A percentile compares a stretch with the other conserved stretches of the same genome.
Conservation (phyloP, 495 filamentous ascomycete species). For the Parathielavia appendiculata region DNA sequence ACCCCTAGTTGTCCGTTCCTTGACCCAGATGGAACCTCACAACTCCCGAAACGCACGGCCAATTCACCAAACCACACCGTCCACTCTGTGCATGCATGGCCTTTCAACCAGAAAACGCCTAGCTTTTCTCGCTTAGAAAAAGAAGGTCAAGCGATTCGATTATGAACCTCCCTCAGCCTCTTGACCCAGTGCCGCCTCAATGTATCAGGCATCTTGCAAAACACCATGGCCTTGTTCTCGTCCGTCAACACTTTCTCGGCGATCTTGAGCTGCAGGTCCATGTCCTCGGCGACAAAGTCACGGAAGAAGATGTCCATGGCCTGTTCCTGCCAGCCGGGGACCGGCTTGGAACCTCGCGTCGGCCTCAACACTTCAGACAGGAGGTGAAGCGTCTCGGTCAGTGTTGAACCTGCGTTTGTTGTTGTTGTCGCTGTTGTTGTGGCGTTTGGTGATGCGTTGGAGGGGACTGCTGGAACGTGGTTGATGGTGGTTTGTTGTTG, state of each 20-base stretch:
- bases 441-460: background rate
- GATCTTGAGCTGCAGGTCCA: conserved; percentile 48
- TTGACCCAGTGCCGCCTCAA: conserved; percentile 46
- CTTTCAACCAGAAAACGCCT: too few relatives aligned
- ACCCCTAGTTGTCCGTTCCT: too few relatives aligned
- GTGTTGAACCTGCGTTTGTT: background rate
- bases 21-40: too few relatives aligned
- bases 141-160: conserved; percentile 31
- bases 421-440: background rate
- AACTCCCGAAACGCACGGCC: too few relatives aligned
- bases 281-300: conserved; percentile 45
- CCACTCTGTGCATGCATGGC: too few relatives aligned
- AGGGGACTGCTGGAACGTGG: background rate
- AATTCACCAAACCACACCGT: too few relatives aligned
- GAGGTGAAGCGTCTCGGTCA: conserved; percentile 23
- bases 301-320: conserved; percentile 48
- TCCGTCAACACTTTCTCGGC: conserved; percentile 49
- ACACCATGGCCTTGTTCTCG: conserved; percentile 50
- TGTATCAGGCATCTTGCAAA: conserved; percentile 46
- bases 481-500: conserved; percentile 12
- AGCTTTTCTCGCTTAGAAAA: too few relatives aligned
- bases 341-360: conserved; percentile 11
- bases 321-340: conserved; percentile 42
- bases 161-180: conserved; percentile 43
- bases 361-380: conserved; percentile 34